Evolutionary conservation across 352 stramenopile species (phyloP).

Genomic region (Pythium rhizo-oryzae): DNA sequence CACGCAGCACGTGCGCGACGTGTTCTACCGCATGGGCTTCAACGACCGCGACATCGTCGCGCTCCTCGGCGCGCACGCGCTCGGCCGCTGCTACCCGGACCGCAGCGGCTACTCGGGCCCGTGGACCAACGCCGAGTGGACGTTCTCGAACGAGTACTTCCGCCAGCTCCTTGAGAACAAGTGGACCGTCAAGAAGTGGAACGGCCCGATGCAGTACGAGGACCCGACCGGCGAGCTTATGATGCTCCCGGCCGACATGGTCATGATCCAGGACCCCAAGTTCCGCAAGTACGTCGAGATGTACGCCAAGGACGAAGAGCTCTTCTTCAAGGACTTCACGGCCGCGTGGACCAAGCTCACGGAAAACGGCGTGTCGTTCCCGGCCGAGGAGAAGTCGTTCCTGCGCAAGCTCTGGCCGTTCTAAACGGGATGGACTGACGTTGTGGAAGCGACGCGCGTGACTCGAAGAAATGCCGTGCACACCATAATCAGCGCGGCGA

Average conservation of each 20-base stretch:
- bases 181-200: constrained; percentile 96
- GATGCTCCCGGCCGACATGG: constrained; percentile 97
- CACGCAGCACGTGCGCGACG: constrained; percentile 94
- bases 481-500: background rate
- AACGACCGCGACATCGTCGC: constrained; percentile 97
- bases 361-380: constrained; percentile 89
- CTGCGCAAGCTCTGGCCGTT: constrained; percentile 35
- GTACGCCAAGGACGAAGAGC: constrained; percentile 98
- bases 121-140: constrained; percentile 94
- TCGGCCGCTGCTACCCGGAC: constrained; percentile 96
- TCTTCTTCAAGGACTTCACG: constrained; percentile 98
- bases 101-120: constrained; percentile 92
- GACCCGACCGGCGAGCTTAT: constrained; percentile 95
- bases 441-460: no score
- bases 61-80: constrained; percentile 94
- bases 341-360: constrained; percentile 96
- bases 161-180: constrained; percentile 91
- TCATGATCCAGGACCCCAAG: constrained; percentile 93
- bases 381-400: constrained; percentile 45
- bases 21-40: constrained; percentile 98
- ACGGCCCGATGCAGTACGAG: constrained; percentile 94
- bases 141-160: constrained; percentile 99
- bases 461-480: background rate
- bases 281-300: constrained; percentile 96
- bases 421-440: constrained; percentile 25